These are phyloP conservation scores for Solanum aculeatissimum DNA, from an alignment of 305 asterid species.

Conservation along the genomic window DNA sequence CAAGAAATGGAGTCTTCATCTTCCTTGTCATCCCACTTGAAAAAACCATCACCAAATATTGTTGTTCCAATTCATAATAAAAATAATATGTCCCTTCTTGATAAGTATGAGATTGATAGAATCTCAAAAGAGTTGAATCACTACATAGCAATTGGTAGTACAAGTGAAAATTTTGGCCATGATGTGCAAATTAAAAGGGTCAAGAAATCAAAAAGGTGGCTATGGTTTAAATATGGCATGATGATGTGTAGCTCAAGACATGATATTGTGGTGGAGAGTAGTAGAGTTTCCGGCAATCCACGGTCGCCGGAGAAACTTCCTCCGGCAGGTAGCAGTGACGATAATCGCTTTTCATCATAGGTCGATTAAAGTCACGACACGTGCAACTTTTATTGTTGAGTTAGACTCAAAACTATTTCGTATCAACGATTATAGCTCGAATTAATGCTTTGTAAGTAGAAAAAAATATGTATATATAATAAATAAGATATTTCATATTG, in stretches of 20 bases:
- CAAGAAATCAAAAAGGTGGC: slow-evolving; percentile 4
- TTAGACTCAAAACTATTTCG: neutral
- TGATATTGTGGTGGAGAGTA: neutral
- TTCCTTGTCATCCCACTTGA: neutral
- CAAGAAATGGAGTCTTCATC: neutral
- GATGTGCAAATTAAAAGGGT: neutral
- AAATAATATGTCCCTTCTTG: slow-evolving; percentile 21
- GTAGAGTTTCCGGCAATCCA: neutral
- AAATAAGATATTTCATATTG: too few relatives aligned
- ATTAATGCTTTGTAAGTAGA: neutral
- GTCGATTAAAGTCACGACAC: neutral
- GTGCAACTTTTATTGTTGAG: neutral
- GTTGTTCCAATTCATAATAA: neutral
- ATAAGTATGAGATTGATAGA: slow-evolving; percentile 51
- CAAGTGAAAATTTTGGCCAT: neutral
- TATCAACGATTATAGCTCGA: neutral
- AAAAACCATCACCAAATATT: neutral
- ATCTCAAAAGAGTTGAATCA: slow-evolving; percentile 42
- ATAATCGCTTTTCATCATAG: neutral
- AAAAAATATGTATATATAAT: too few relatives aligned
- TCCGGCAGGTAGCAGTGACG: neutral
- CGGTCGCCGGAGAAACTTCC: neutral
- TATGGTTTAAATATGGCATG: neutral
- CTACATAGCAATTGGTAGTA: slow-evolving; percentile 22
- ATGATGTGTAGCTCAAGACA: slow-evolving; percentile 7